Base-by-base conservation (phyloP, 2,329 filamentous ascomycete species). In the Ascochyta fabae region DNA sequence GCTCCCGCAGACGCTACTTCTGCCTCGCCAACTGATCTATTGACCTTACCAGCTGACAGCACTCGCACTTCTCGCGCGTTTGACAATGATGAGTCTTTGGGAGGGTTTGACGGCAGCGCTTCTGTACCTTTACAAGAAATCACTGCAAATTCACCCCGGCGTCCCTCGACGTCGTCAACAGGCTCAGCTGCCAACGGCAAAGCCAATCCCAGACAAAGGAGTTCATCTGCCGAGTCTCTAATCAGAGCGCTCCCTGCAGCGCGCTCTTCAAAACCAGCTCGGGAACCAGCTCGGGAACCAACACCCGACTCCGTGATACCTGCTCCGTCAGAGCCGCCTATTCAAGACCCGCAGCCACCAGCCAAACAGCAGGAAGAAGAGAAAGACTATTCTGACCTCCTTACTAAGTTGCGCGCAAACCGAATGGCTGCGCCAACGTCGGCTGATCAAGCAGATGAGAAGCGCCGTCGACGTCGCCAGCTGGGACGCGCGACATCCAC, bases 401-500 rank as follows among this genome's bases (percentile, higher is more conserved):
- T 75, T 41, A 64, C 68, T 8, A 66, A 69, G 31, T 44, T 75
- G 16, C 66, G 73, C 27, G 69, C 71, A 10, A 68, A 60, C 19
- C 69, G 72, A 26, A 73, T 71, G 49, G 53, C 64, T 12, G 58
- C 59, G 16, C 61, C 62, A 8, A 60, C 60, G 1, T 33, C 58
- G 12, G 60, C 59, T 16, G 65, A 66, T 1, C 63, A 64, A 44
- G 64, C 65, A 15, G 60, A 66, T 2, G 56, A 56, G 4, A 68
- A 64, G 43, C 60, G 62, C 4, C 64, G 66, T 22, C 60, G 59
- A 31, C 61, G 66, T 8, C 60, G 68, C 3, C 68, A 70, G 24
- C 53, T 75, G 6, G 72, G 72, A 5, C 70, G 72, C 15, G 71
- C 70, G n/a, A 64, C 66, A 22, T 72, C 70, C 2, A 61, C 66